A percentile compares a stretch with the other conserved stretches of the same genome.
phyloP scores from a whole-genome alignment of 129 eudicot genomes.

The Flaveria linearis region DNA sequence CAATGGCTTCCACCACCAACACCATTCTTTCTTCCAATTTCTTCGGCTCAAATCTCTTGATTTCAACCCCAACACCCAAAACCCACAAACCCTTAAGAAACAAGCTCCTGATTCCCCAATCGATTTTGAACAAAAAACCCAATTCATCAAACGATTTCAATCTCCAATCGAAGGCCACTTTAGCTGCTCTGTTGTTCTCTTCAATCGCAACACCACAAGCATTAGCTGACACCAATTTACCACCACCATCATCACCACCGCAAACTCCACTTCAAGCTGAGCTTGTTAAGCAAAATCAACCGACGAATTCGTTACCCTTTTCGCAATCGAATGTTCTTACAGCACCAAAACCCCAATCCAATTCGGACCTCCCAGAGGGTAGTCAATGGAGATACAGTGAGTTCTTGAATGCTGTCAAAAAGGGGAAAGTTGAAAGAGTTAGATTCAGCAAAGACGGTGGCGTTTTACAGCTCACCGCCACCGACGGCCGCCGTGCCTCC shows the following conservation, averaged over 20 bases:
- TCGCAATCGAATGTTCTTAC: conserved; percentile 53
- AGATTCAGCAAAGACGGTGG: conserved; percentile 86
- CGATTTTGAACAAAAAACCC: conserved; percentile 46
- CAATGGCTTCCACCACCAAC: conserved; percentile 62
- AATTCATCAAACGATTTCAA: conserved; percentile 27
- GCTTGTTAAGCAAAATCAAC: conserved; percentile 41
- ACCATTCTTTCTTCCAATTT: conserved; percentile 57
- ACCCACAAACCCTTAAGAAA: conserved; percentile 41
- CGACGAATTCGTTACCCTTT: conserved; percentile 39
- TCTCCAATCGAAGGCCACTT: conserved; percentile 51
- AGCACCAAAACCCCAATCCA: conserved; percentile 72
- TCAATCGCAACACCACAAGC: conserved; percentile 55
- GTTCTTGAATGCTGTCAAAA: conserved; percentile 90
- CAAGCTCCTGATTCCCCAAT: conserved; percentile 47
- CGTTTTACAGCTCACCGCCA: conserved; percentile 75
- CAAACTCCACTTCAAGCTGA: conserved; percentile 46
- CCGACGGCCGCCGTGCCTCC: conserved; percentile 74
- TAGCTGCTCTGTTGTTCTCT: conserved; percentile 72
- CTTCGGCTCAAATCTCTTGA: conserved; percentile 50
- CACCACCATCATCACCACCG: conserved; percentile 56
- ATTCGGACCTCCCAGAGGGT: conserved; percentile 83
- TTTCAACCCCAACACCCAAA: conserved; percentile 74
- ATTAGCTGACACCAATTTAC: conserved; percentile 47
- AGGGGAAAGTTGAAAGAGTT: conserved; percentile 93
- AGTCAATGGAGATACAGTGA: conserved; percentile 92